Base-by-base conservation (phyloP, 495 filamentous ascomycete genomes). In the Penicillium steckii region DNA sequence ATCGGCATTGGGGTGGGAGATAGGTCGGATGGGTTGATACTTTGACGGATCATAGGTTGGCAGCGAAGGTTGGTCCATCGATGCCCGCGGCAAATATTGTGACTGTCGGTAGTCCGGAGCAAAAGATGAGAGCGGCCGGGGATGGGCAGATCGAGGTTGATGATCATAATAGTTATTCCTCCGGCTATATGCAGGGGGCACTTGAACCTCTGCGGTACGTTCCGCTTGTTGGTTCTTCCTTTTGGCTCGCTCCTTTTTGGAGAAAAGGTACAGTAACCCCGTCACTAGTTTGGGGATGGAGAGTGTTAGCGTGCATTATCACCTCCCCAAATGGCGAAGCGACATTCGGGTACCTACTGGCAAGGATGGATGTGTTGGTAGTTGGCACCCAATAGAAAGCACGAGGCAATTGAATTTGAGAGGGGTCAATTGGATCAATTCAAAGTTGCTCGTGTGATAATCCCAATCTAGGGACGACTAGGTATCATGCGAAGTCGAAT, bases 31-130 rank as follows among this genome's bases (percentile, higher is more conserved):
- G 12, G 63, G 55, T 37, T 59, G 61, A 42, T 67, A 69, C 45
- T 56, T 60, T n/a, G 66, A 67, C 10, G 66, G 66, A 41, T 69
- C 64, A 33, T 69, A 69, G n/a, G 57, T 56, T 23, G 66, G 64
- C 6, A 67, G 45, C 33, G 60, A 53, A 24, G 59, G 59, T 13
- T 57, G 46, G 29, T 65, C 64, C 26, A 53, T 44, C 5, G 64
- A 64, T 15, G 57, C 23, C 38, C 60, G 60, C 12, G 56, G 44
- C 23, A 53, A 5, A 13, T 57, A 33, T n/a, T 53, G 45, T 23
- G 59, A 38, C 41, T 59, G 61, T 44, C 56, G 59, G 46, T 38
- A 45, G 41, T 66, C 63, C 25, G 63, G 63, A 17, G 63, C 63
- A 33, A 66, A 66, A n/a, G 63, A 59, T 10, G 63, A 66, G 33